These are phyloP conservation scores for Citrus australasica DNA, from an alignment of 345 rosid genomes.

Conservation along the genomic window DNA sequence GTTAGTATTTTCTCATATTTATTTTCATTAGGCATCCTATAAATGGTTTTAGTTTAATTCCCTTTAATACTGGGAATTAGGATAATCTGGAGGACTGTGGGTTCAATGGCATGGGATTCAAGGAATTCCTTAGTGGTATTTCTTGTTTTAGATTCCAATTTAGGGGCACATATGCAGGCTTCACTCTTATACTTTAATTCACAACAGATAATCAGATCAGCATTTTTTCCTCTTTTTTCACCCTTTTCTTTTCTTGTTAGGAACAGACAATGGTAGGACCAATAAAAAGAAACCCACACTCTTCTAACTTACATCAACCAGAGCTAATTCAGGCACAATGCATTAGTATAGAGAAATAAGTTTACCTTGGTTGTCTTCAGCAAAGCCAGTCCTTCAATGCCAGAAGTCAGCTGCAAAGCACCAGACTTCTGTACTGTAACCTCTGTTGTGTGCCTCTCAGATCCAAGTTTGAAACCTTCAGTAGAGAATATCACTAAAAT, in stretches of 20 bases:
- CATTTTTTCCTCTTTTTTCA: too few relatives aligned
- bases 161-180: not conserved
- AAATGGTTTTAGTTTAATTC: too few relatives aligned
- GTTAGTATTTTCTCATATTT: too few relatives aligned
- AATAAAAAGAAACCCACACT: not conserved
- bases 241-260: not conserved
- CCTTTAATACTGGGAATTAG: too few relatives aligned
- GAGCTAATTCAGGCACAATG: not conserved
- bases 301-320: not conserved
- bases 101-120: too few relatives aligned
- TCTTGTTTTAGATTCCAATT: not conserved
- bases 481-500: not conserved
- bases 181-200: not conserved
- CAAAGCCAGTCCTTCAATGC: constrained; percentile 68
- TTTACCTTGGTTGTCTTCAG: constrained; percentile 89
- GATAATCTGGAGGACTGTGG: too few relatives aligned
- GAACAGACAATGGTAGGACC: not conserved
- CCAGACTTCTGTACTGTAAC: constrained; percentile 68
- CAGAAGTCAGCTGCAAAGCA: constrained; percentile 55
- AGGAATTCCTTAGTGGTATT: too few relatives aligned
- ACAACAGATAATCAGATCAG: not conserved
- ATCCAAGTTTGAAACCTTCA: constrained; percentile 92
- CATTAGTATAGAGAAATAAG: not conserved
- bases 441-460: constrained; percentile 84
- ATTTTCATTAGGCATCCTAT: too few relatives aligned